Conservation (phyloP, 441 rosid species). For the Brassica balearica region DNA sequence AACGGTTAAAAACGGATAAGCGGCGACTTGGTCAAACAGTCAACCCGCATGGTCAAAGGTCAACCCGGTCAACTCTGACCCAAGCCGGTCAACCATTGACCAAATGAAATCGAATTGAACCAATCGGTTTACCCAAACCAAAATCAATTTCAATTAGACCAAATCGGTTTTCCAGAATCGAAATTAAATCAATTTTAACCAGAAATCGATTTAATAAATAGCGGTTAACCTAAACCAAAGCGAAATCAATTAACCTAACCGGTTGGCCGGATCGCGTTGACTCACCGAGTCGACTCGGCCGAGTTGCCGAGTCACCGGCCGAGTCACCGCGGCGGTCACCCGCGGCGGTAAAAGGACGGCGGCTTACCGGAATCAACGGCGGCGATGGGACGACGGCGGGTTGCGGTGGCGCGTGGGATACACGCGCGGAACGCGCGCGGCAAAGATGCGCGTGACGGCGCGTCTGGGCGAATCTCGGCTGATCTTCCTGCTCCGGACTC, state of each 20-base stretch:
- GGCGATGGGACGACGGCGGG: too few species aligned
- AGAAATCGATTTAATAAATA: too few species aligned
- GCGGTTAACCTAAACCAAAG: too few species aligned
- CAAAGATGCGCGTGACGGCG: too few species aligned
- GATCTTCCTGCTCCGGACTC: too few species aligned
- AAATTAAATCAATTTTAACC: neutral
- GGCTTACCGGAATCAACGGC: neutral
- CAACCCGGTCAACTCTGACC: too few species aligned
- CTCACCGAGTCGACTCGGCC: neutral
- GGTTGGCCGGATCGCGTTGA: too few species aligned
- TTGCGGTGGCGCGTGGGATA: neutral
- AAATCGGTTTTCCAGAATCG: neutral
- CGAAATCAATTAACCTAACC: neutral
- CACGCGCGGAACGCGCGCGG: too few species aligned
- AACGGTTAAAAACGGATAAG: too few species aligned
- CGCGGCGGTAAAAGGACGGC: neutral
- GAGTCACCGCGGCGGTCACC: neutral
- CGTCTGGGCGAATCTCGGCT: too few species aligned
- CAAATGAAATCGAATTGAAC: neutral
- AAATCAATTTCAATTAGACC: neutral
- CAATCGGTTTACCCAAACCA: neutral
- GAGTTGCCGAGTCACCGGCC: neutral
- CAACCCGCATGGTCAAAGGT: too few species aligned
- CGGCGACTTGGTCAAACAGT: too few species aligned
- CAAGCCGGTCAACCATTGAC: neutral